Percentiles rank a stretch among this genome's conserved stretches.
These are phyloP conservation scores for Casaregolazyma lundiana DNA, from an alignment of 1,139 yeast genomes.

Conservation along the genomic window DNA sequence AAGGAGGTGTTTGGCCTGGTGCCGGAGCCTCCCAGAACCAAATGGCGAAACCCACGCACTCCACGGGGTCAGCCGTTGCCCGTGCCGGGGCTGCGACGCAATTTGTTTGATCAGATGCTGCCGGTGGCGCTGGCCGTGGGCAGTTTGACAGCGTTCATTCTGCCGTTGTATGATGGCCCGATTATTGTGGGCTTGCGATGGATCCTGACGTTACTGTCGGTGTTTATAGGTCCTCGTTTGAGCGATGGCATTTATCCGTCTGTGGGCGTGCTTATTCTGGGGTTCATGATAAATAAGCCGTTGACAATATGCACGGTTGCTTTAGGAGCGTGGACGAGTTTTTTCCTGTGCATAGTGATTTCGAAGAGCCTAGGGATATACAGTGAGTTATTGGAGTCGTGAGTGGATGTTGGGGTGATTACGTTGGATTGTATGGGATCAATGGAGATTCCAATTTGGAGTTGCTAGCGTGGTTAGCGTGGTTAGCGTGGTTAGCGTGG, in stretches of 20 bases:
- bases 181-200: constrained; percentile 19
- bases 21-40: neutral
- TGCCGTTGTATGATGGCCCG: constrained; percentile 23
- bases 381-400: constrained; percentile 7
- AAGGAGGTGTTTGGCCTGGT: constrained; percentile 10
- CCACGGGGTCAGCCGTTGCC: constrained; percentile 1
- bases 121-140: constrained; percentile 20
- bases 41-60: constrained; percentile 2
- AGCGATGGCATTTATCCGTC: constrained; percentile 22
- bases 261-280: constrained; percentile 22
- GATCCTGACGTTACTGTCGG: constrained; percentile 22
- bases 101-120: constrained; percentile 18
- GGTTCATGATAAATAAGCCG: constrained; percentile 23
- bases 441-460: too few relatives aligned
- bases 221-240: constrained; percentile 21
- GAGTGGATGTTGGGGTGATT: neutral
- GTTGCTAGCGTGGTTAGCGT: too few relatives aligned
- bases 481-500: too few relatives aligned
- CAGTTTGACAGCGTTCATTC: constrained; percentile 22
- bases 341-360: constrained; percentile 21
- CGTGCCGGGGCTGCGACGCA: neutral
- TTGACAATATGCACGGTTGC: constrained; percentile 23
- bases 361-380: constrained; percentile 19
- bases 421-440: too few relatives aligned
- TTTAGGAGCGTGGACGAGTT: constrained; percentile 22